Conservation (phyloP, 2,329 filamentous ascomycete species). For the Aspergillus fumigatus region DNA sequence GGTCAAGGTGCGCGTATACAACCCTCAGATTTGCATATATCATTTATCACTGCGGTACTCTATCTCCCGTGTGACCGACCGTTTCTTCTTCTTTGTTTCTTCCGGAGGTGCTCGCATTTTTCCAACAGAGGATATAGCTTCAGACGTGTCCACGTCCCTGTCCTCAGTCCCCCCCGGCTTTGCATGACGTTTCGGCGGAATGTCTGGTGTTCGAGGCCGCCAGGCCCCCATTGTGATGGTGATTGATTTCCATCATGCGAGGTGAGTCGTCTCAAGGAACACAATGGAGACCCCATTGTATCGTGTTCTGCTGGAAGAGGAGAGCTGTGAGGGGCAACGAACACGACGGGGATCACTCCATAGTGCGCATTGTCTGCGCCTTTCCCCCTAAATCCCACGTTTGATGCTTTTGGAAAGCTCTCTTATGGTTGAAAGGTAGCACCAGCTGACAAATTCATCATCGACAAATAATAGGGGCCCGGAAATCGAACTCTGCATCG, state of each 20-base stretch:
- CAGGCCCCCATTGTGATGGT: constrained; percentile 66
- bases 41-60: background rate
- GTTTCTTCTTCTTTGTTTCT: background rate
- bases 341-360: background rate
- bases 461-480: constrained; percentile 58
- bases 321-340: background rate
- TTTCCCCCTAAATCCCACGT: background rate
- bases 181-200: constrained; percentile 18
- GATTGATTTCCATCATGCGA: constrained; percentile 78
- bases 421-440: background rate
- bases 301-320: background rate
- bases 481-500: constrained; percentile 91
- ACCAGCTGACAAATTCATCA: constrained; percentile 1
- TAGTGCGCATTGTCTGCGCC: background rate
- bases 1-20: background rate
- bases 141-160: constrained; percentile 9
- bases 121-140: constrained; percentile 9
- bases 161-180: background rate
- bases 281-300: background rate
- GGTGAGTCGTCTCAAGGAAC: constrained; percentile 29
- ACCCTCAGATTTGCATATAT: background rate
- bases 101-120: constrained; percentile 6
- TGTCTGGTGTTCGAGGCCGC: constrained; percentile 44
- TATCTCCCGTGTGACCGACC: constrained; percentile 3
- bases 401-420: background rate